Base-by-base conservation (phyloP, 108 stramenopile genomes). In the Chaetoceros muelleri region DNA sequence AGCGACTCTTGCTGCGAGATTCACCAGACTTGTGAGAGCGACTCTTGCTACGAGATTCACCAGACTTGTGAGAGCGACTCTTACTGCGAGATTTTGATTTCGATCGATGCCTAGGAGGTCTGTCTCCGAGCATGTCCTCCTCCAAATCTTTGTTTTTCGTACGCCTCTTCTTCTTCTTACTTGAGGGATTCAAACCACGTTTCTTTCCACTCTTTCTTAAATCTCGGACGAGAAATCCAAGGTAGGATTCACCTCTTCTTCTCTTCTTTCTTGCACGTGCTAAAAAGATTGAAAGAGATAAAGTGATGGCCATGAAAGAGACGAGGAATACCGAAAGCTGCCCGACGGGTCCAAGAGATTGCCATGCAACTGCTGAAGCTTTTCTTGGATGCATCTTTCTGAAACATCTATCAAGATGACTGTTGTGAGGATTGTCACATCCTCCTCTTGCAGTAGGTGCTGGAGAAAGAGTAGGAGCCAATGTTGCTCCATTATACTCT, bases 401-500 rank as follows among this genome's bases (percentile, higher is more conserved):
- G 58, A 91, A 80, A 57, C 89, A 91, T 31, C 72, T 84, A 47
- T 91, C 89, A 47, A 91, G 70, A 60, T 81, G 77, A 28, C 73
- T 72, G 60, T 91, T 91, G 64, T 81, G 81, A 1, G 89, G 85
- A 20, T 87, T 75, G 52, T 91, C 89, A 52, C 89, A 91, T 19
- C 89, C 89, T 53, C 89, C 89, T 24, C 58, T 57, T 79, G 79
- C 82, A n/a, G 90, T 91, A 22, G 90, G 90, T 3, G 90, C 90
- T 20, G 90, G 90, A 26, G 90, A 91, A 26, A 67, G 73, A 20
- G 90, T 87, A 13, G 90, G 90, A 27, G 83, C 69, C 65, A 83
- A 66, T 0, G 90, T 76, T 16, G 72, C 81, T 34, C 82, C 90
- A 46, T 80, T 74, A 67, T 85, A 91, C 58, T 85, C 81, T 25